A percentile compares a stretch with the other conserved stretches of the same genome.
Conservation (phyloP, 768 basidiomycete genomes). For the Phlegmacium glaucopus region DNA sequence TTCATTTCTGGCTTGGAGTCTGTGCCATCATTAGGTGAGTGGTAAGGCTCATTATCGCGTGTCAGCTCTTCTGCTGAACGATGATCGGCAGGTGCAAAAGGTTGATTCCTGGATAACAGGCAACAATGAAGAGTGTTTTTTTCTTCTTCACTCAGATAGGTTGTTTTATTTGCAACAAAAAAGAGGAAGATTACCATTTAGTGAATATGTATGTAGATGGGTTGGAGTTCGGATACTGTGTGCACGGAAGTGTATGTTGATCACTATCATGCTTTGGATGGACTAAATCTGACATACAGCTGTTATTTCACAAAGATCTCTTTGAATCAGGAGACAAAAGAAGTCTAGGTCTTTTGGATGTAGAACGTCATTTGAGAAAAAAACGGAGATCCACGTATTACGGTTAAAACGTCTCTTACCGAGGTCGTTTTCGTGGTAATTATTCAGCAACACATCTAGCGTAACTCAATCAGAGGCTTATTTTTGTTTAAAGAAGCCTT, state of each 20-base stretch:
- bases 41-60: conserved; percentile 15
- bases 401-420: conserved; percentile 40
- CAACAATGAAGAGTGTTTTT: no score
- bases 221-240: conserved; percentile 51
- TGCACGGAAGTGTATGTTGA: conserved; percentile 3
- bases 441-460: no score
- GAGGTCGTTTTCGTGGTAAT: conserved; percentile 60
- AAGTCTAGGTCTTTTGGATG: conserved; percentile 48
- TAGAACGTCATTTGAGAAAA: neutral
- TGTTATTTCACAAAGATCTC: conserved; percentile 67
- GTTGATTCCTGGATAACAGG: conserved; percentile 53
- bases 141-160: no score
- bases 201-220: conserved; percentile 51
- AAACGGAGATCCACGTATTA: no score
- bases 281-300: conserved; percentile 45
- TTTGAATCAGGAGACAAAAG: conserved; percentile 59
- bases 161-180: neutral
- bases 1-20: conserved; percentile 21
- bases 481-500: no score
- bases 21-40: conserved; percentile 16
- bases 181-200: conserved; percentile 22
- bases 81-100: conserved; percentile 59
- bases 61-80: conserved; percentile 52
- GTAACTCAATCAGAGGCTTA: no score
- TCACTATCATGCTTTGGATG: neutral